phyloP scores from a whole-genome alignment of 306 rosid genomes.

The Astragalus glycyphyllos region DNA sequence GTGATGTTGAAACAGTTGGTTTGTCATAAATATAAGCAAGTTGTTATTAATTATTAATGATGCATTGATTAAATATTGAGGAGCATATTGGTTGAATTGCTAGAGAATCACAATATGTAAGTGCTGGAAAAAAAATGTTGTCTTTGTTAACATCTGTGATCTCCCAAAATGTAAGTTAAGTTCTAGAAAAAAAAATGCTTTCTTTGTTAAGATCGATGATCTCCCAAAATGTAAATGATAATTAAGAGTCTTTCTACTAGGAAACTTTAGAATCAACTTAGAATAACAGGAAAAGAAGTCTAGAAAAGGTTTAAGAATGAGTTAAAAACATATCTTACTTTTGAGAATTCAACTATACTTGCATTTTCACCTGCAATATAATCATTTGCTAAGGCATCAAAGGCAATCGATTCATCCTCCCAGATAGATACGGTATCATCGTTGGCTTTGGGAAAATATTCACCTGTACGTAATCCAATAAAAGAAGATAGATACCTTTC shows the following conservation, averaged over 20 bases:
- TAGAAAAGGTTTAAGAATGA: constrained; percentile 10
- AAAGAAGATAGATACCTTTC: neutral
- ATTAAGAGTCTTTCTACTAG: constrained; percentile 1
- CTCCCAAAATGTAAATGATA: constrained; percentile 11
- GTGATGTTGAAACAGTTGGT: constrained; percentile 6
- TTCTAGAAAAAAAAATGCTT: too few species aligned
- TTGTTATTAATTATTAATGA: constrained; percentile 7
- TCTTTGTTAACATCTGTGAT: neutral
- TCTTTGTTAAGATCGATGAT: neutral
- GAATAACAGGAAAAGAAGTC: too few species aligned
- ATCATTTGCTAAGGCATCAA: constrained; percentile 75
- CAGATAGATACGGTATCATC: constrained; percentile 66
- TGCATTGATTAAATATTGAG: constrained; percentile 14
- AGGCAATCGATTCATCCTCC: constrained; percentile 85
- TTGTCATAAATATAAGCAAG: neutral
- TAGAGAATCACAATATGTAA: neutral
- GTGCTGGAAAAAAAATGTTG: too few species aligned
- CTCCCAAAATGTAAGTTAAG: too few species aligned
- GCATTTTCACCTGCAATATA: constrained; percentile 80
- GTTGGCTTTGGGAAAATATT: constrained; percentile 79
- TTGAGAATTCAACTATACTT: constrained; percentile 61
- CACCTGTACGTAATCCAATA: constrained; percentile 52
- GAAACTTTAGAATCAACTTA: constrained; percentile 17
- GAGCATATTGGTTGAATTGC: neutral
- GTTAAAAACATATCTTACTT: constrained; percentile 52